Evolutionary conservation across 2,329 filamentous ascomycete species (phyloP), one percentile per base, ranked within the genome.

Genomic region (Colletotrichum higginsianum): DNA sequence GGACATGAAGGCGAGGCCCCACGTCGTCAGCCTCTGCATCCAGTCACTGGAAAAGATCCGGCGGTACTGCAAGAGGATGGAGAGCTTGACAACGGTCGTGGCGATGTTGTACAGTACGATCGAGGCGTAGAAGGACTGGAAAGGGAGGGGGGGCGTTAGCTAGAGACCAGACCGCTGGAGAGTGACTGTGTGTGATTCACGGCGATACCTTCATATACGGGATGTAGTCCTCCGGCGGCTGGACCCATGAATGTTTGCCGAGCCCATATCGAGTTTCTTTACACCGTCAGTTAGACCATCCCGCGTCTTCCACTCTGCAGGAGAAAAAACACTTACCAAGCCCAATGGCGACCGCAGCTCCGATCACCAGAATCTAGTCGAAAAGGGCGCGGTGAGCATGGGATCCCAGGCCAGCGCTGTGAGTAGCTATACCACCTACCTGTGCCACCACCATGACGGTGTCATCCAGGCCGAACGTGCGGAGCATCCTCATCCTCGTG

Each of bases 1-100:
- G n/a, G 60, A 30, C 16, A 81, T 67, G 55, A 80, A 78, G 40
- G 66, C 11, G 30, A 81, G 72, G 2, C 78, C 74, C 44, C 66
- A 75, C 3, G 75, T 62, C 26, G 77, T 78, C 8, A 77, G 50
- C 11, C 49, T 60, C 47, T 76, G 74, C 30, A 79, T 79, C 18
- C 60, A 67, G 1, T 66, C 62, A n/a, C 75, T 74, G 18, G 76
- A 64, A 65, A 84, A 83, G 26, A 84, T 81, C 26, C 81, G 80
- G 2, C 80, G 78, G 76, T 83, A 83, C 55, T 82, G 82, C n/a
- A 82, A 74, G 8, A 82, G 71, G 57, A 83, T 81, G 5, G 81
- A 81, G 18, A 80, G 75, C 74, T 83, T 84, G 71, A 79, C 79
- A 23, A 80, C 44, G 61, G 76, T 77, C 44, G 81, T 77, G 15